Base-by-base conservation (phyloP, 2,329 filamentous ascomycete genomes). In the Endoconidiophora polonica region DNA sequence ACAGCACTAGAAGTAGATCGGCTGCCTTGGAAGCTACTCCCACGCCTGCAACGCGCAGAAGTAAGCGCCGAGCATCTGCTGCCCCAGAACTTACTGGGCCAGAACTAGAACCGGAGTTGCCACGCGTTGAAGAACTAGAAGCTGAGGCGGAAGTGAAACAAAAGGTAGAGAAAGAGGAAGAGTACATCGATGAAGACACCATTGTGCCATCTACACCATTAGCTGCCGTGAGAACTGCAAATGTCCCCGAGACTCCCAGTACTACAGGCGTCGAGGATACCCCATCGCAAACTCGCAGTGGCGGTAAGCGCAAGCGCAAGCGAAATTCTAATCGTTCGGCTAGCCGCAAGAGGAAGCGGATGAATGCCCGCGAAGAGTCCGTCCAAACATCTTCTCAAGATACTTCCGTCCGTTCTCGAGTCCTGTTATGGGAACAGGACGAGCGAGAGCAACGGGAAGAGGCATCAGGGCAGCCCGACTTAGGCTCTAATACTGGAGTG, bases 291-390 rank as follows among this genome's bases (percentile, higher is more conserved):
- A 46, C 46, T 10, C 46, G 46, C 23, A 47, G 37, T 36, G 40
- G 44, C 9, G 23, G 50, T 23, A 52, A 52, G 40, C 20, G 45
- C 20, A 49, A 41, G 39, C 22, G 36, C 24, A 52, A 54, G 51
- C 49, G 53, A 16, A 51, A 40, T 14, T 24, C n/a, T 4, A 45
- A 49, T 20, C 48, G 42, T 12, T 36, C 47, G 7, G 37, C 37
- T 16, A 45, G 43, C 29, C 42, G 51, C 4, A 50, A 53, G 33
- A 47, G 47, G 12, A 47, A 39, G 38, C 20, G 29, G 20, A 52
- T 36, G 16, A 38, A 29, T 29, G n/a, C 10, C 22, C 26, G 23
- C 3, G 3, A 14, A 23, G 39, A 10, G 44, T 10, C 5, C 42
- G 36, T 10, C 14, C 41, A 16, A 24, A 38, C 10, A 40, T 37